Conservation (phyloP, 2,329 filamentous ascomycete genomes). For the Triangularia setosa region DNA sequence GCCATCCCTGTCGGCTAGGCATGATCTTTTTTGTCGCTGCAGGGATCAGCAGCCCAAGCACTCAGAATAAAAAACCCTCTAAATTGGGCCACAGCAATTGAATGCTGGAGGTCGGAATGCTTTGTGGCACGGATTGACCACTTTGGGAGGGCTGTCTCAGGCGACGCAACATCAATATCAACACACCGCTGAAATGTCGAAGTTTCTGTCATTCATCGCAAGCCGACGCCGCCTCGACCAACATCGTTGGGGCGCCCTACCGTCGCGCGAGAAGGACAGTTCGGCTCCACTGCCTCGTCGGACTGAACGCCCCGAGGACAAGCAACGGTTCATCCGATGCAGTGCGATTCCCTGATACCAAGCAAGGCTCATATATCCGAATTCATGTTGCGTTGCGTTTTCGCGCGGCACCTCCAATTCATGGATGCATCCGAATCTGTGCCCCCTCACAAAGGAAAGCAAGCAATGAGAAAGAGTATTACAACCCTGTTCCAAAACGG, state of each 20-base stretch:
- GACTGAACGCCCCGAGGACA: constrained; percentile 1
- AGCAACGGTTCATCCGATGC: constrained; percentile 6
- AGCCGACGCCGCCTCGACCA: neutral
- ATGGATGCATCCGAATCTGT: constrained; percentile 1
- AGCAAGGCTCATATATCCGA: neutral
- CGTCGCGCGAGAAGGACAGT: neutral
- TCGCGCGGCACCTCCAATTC: neutral
- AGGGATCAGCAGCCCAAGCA: constrained; percentile 12
- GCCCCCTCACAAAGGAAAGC: constrained; percentile 2
- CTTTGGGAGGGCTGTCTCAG: constrained; percentile 11
- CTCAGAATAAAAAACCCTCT: constrained; percentile 3
- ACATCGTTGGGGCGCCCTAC: neutral
- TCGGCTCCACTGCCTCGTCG: neutral
- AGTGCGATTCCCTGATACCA: neutral
- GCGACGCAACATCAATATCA: constrained; percentile 1
- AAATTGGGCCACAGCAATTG: constrained; percentile 1
- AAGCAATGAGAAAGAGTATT: neutral
- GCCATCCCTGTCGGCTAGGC: constrained; percentile 15
- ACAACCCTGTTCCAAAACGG: neutral
- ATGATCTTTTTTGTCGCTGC: constrained; percentile 8
- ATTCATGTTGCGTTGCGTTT: neutral
- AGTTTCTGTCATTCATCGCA: neutral
- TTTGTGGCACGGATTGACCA: constrained; percentile 7
- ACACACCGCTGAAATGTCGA: neutral
- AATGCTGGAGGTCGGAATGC: constrained; percentile 1